Base-by-base conservation (phyloP, 2,329 filamentous ascomycete species). In the Aplosporella prunicola region DNA sequence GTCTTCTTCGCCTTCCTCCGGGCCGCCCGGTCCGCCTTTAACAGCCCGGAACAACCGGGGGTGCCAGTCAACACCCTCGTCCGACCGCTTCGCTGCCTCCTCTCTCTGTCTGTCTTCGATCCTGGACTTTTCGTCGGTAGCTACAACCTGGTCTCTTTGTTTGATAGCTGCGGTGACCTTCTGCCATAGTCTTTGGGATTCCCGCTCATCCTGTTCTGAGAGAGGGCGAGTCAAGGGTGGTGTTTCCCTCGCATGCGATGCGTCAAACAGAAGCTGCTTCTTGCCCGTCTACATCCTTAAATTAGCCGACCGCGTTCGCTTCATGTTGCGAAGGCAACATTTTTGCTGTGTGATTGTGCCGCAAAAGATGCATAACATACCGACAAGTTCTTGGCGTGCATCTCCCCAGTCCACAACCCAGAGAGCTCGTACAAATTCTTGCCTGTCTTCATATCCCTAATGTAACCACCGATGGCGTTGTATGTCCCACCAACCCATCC, bases 401-500 rank as follows among this genome's bases (percentile, higher is more conserved):
- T 98, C 57, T 96, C 85, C 39, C 85, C 84, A 48, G 81, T 91
- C 91, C 91, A 98, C 39, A 89, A 67, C 1, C 91, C 91, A 1
- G 84, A 93, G 5, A 98, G 69, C 59, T 98, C 91, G 53, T 78
- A 96, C n/a, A 95, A 69, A 5, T 80, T 64, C 58, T 95, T 88
- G 22, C 85, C 87, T 1, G 84, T 88, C 54, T 80, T 78, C 46
- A 88, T 85, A 48, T 88, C 85, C 61, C 82, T 93, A 63, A 98
- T 93, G 26, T 71, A 78, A 7, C 91, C 91, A 7, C 86, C 87
- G 51, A 98, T 94, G 24, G 87, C 86, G 55, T 98, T 95, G 63
- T 98, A 98, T 1, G 84, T 91, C 6, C 91, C 91, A 35, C 86
- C 81, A 46, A 98, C 89, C 74, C 93, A 98, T 5, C 91, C 91